These are phyloP conservation scores for Metahyphopichia silvanorum DNA, from an alignment of 805 yeast species.

Conservation along the genomic window DNA sequence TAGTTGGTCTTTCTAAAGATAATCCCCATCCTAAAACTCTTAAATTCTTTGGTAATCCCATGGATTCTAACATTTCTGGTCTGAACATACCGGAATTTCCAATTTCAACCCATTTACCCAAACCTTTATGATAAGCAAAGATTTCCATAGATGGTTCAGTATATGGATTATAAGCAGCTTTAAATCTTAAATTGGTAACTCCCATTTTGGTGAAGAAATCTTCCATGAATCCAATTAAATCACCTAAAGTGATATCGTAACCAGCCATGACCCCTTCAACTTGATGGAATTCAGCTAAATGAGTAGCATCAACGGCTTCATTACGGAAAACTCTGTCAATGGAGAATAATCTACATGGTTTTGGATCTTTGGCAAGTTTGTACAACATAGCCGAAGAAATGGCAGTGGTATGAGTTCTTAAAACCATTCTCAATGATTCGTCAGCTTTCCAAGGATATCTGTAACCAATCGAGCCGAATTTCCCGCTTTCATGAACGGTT, in stretches of 20 bases:
- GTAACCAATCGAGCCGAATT: conserved; percentile 94
- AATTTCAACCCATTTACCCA: conserved; percentile 97
- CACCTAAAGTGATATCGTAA: conserved; percentile 90
- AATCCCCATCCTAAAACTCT: conserved; percentile 98
- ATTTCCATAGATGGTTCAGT: conserved; percentile 99
- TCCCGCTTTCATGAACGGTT: conserved; percentile 84
- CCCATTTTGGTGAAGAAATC: conserved; percentile 97
- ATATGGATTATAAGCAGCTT: conserved; percentile 98
- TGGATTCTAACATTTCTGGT: conserved; percentile 97
- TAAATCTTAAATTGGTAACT: conserved; percentile 90
- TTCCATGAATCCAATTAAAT: conserved; percentile 97
- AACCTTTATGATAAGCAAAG: conserved; percentile 92
- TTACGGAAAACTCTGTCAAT: conserved; percentile 99
- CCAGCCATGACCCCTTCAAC: conserved; percentile 99
- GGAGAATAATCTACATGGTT: conserved; percentile 87
- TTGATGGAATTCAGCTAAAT: conserved; percentile 98
- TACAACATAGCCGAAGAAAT: conserved; percentile 87
- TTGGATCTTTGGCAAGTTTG: conserved; percentile 80
- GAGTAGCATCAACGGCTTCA: conserved; percentile 99
- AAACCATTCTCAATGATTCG: conserved; percentile 86
- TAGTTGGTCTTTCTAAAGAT: conserved; percentile 96
- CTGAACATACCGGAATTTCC: conserved; percentile 99
- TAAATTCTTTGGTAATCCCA: conserved; percentile 95
- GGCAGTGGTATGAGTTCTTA: conserved; percentile 98
- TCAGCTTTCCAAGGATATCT: conserved; percentile 95